phyloP scores from a whole-genome alignment of 1,139 yeast genomes.

The Arxiozyma bovina region DNA sequence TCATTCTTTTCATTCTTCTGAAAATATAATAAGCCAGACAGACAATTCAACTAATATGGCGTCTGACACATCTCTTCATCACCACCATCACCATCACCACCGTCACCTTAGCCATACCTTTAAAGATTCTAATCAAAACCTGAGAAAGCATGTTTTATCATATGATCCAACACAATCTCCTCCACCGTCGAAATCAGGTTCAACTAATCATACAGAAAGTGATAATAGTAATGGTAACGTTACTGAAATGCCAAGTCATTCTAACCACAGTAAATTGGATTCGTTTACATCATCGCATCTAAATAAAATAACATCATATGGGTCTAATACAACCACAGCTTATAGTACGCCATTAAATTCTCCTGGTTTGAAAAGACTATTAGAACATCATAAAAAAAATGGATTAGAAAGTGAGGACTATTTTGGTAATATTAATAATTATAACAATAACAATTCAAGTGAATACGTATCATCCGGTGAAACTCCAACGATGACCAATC shows the following conservation, averaged over 20 bases:
- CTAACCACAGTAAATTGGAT: constrained; percentile 12
- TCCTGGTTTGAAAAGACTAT: constrained; percentile 18
- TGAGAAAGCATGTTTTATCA: neutral
- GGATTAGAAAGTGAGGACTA: constrained; percentile 2
- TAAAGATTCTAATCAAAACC: neutral
- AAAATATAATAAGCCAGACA: constrained; percentile 28
- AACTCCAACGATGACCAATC: neutral
- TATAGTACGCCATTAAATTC: constrained; percentile 28
- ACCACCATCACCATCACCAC: constrained; percentile 7
- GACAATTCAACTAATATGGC: constrained; percentile 8
- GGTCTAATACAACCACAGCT: constrained; percentile 23
- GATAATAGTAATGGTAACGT: neutral
- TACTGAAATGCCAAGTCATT: neutral
- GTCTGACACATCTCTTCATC: constrained; percentile 9
- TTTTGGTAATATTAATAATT: neutral
- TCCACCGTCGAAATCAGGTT: neutral
- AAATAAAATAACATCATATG: constrained; percentile 26
- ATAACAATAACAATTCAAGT: neutral
- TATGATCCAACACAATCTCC: neutral
- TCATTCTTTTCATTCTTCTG: constrained; percentile 21
- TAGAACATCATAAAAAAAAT: neutral
- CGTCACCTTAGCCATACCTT: neutral
- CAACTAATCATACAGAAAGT: neutral
- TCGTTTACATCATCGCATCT: constrained; percentile 24
- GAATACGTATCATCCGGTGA: constrained; percentile 1